Base-by-base conservation (phyloP, 352 stramenopile species). In the Pythium chondricola region DNA sequence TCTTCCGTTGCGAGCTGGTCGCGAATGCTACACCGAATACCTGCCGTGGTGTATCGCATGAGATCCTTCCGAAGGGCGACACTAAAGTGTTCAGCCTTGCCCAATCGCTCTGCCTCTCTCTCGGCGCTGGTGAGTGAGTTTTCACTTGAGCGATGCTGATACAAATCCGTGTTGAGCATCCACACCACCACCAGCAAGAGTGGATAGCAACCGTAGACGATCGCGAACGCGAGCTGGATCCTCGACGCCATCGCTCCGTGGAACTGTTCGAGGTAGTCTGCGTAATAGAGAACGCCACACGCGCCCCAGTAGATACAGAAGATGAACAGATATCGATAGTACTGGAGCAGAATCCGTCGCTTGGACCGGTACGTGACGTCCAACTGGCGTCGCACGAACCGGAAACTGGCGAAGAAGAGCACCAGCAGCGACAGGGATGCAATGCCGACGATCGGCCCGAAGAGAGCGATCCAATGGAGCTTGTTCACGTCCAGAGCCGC, bases 291-390 rank as follows among this genome's bases (percentile, higher is more conserved):
- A 3, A 56, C 59, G 0, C 61, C 82, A 43, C 78, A 90, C 10
- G 77, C 56, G 1, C 64, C 52, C 82, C 82, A 93, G 56, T 88
- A 82, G 9, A 56, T 67, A 4, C 69, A 75, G 48, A 77, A 93
- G 35, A 90, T 71, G 30, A 93, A 53, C 32, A 89, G 42, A 43
- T 93, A 93, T 17, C 82, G 82, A 40, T 91, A 93, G 49, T 93
- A 93, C 61, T 93, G 82, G 8, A 93, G 66, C 35, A 93, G 41
- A 27, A 84, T 87, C 17, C 82, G 74, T 31, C 82, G 73, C 45
- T 93, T 93, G 48, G 82, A 66, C 6, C 82, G 74, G 49, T 93
- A 93, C 14, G 82, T 93, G 44, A 89, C 78, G 44, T 93, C 82
- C 41, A 93, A 40, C 52, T 91, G 82, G 10, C 82, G 77, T n/a